Conservation (phyloP, 805 yeast genomes). For the Ogataea nakhonphanomensis region DNA sequence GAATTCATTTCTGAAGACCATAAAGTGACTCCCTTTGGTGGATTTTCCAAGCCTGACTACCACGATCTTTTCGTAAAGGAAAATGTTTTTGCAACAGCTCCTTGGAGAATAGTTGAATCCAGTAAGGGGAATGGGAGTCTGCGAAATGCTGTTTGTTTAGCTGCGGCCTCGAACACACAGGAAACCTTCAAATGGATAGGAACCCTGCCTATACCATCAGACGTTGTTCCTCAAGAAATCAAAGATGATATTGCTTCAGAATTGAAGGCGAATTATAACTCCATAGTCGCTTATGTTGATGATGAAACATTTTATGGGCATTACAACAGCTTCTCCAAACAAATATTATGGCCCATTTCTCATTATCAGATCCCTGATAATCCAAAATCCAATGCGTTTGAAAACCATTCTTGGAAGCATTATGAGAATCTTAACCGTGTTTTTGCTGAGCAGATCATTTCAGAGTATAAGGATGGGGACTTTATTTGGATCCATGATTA, state of each 20-base stretch:
- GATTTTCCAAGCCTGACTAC: constrained; percentile 62
- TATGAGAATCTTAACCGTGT: constrained; percentile 72
- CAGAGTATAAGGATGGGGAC: constrained; percentile 68
- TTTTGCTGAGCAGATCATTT: constrained; percentile 73
- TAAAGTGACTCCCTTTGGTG: constrained; percentile 65
- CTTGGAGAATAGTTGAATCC: constrained; percentile 71
- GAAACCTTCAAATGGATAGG: constrained; percentile 72
- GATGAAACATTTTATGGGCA: constrained; percentile 87
- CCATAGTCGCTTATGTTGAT: constrained; percentile 65
- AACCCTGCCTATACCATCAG: constrained; percentile 89
- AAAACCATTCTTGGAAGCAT: constrained; percentile 90
- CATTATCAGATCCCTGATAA: constrained; percentile 93
- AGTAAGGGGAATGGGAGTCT: constrained; percentile 84
- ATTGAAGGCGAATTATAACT: constrained; percentile 47
- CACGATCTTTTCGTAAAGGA: constrained; percentile 42
- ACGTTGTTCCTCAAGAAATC: constrained; percentile 60
- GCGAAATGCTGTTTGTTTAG: constrained; percentile 73
- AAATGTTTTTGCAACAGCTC: constrained; percentile 54
- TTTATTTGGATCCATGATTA: constrained; percentile 92
- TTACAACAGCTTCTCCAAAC: constrained; percentile 87
- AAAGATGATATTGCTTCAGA: constrained; percentile 49
- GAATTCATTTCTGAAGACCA: constrained; percentile 9
- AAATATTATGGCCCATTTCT: constrained; percentile 93
- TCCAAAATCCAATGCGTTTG: constrained; percentile 90
- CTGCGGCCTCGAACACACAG: constrained; percentile 40